A percentile compares a stretch with the other conserved stretches of the same genome.
Conservation (phyloP, 192 early-diverging fungal species). For the Linnemannia exigua region DNA sequence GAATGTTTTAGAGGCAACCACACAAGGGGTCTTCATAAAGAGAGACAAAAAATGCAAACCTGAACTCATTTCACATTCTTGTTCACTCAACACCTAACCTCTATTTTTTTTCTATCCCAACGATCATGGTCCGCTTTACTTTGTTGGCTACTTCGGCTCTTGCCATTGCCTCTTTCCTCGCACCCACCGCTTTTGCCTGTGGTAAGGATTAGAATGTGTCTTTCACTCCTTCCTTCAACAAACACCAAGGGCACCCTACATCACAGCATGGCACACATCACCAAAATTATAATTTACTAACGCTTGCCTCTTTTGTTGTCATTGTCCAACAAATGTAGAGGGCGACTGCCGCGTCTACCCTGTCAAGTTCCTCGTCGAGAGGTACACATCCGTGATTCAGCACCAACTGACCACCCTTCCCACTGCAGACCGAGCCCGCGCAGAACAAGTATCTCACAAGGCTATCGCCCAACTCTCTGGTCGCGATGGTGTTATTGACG, state of each 20-base stretch:
- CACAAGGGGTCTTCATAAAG: too few relatives aligned
- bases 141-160: conserved; percentile 2
- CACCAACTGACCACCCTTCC: conserved; percentile 7
- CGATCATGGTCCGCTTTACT: conserved; percentile 15
- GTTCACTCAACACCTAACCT: too few relatives aligned
- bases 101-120: too few relatives aligned
- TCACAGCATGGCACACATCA: neutral
- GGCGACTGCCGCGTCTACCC: conserved; percentile 12
- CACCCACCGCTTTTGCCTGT: conserved; percentile 14
- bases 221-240: too few relatives aligned
- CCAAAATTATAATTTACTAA: too few relatives aligned
- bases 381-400: conserved; percentile 7
- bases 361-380: conserved; percentile 17
- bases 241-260: neutral
- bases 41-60: too few relatives aligned
- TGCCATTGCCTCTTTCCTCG: conserved; percentile 5
- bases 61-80: too few relatives aligned
- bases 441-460: neutral
- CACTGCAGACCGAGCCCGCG: neutral
- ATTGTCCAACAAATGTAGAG: neutral
- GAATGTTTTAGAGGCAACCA: too few relatives aligned
- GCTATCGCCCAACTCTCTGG: neutral
- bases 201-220: conserved; percentile 11
- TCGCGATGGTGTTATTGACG: conserved; percentile 15
- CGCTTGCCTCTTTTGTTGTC: too few relatives aligned